These are phyloP conservation scores for Bacidia rubella DNA, from an alignment of 495 filamentous ascomycete genomes.

Conservation along the genomic window DNA sequence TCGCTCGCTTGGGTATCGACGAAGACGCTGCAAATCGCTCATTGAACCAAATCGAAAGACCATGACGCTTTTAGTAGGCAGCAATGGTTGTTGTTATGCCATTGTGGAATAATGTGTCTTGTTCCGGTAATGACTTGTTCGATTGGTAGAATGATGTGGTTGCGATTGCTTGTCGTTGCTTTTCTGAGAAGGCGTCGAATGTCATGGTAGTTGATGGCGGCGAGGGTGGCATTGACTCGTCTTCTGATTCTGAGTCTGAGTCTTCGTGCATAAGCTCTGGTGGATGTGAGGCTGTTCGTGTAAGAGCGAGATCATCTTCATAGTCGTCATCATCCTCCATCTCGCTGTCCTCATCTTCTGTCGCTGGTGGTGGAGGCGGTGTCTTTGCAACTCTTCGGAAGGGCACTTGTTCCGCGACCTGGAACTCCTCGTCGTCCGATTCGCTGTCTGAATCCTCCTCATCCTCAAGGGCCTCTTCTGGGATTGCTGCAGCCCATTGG, in stretches of 20 bases:
- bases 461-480: constrained; percentile 43
- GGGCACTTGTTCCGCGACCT: constrained; percentile 35
- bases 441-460: constrained; percentile 51
- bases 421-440: constrained; percentile 46
- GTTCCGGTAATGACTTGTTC: constrained; percentile 21
- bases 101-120: constrained; percentile 39
- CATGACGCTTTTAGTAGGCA: constrained; percentile 26
- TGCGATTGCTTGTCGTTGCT: constrained; percentile 43
- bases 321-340: constrained; percentile 55
- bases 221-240: constrained; percentile 72
- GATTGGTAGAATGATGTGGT: constrained; percentile 34
- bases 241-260: constrained; percentile 53
- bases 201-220: constrained; percentile 46
- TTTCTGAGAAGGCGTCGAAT: constrained; percentile 57
- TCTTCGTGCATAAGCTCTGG: constrained; percentile 67
- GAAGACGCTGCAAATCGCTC: constrained; percentile 25
- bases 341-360: constrained; percentile 54
- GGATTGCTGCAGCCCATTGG: constrained; percentile 73
- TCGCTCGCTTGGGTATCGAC: constrained; percentile 25
- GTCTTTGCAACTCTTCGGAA: constrained; percentile 16
- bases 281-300: constrained; percentile 58
- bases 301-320: constrained; percentile 53
- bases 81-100: constrained; percentile 33
- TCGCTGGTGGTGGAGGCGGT: constrained; percentile 21
- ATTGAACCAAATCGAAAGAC: constrained; percentile 26